These are phyloP conservation scores for Boletus holoroseus DNA, from an alignment of 1,284 basidiomycete genomes.

Conservation along the genomic window DNA sequence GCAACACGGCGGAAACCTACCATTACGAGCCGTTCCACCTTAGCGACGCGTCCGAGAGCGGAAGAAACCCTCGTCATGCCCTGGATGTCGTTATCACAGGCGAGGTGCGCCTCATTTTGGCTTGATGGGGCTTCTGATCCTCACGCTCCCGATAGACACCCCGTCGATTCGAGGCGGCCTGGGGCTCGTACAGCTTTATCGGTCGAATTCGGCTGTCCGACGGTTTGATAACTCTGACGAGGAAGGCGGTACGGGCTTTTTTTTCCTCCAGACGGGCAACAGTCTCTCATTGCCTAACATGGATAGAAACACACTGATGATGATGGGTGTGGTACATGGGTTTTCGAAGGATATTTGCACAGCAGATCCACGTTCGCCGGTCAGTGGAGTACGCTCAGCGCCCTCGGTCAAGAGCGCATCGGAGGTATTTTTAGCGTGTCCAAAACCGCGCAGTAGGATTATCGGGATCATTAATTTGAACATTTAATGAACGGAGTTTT, in stretches of 20 bases:
- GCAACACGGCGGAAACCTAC: conserved; percentile 24
- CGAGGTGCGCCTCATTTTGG: conserved; percentile 27
- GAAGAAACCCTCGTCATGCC: conserved; percentile 28
- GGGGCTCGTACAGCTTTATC: conserved; percentile 38
- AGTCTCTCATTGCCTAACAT: conserved; percentile 2
- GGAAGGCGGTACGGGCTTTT: conserved; percentile 29
- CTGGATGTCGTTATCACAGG: conserved; percentile 36
- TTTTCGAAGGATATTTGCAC: conserved; percentile 33
- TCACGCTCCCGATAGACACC: conserved; percentile 33
- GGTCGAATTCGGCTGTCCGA: conserved; percentile 49
- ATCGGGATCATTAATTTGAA: conserved; percentile 29
- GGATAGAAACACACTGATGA: conserved; percentile 25
- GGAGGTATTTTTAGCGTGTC: conserved; percentile 54
- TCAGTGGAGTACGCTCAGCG: conserved; percentile 24
- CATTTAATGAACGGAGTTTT: conserved; percentile 28
- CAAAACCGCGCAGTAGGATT: conserved; percentile 34
- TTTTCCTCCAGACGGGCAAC: conserved; percentile 2
- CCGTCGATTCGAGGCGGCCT: conserved; percentile 28
- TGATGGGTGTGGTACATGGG: conserved; percentile 34
- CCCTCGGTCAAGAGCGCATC: conserved; percentile 29
- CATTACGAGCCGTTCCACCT: conserved; percentile 33
- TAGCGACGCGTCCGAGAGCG: conserved; percentile 26
- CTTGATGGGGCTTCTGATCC: conserved; percentile 16
- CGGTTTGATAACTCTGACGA: conserved; percentile 43
- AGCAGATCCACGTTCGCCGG: conserved; percentile 29